These are phyloP conservation scores for Talaromyces proteolyticus DNA, from an alignment of 495 filamentous ascomycete genomes.

Conservation along the genomic window DNA sequence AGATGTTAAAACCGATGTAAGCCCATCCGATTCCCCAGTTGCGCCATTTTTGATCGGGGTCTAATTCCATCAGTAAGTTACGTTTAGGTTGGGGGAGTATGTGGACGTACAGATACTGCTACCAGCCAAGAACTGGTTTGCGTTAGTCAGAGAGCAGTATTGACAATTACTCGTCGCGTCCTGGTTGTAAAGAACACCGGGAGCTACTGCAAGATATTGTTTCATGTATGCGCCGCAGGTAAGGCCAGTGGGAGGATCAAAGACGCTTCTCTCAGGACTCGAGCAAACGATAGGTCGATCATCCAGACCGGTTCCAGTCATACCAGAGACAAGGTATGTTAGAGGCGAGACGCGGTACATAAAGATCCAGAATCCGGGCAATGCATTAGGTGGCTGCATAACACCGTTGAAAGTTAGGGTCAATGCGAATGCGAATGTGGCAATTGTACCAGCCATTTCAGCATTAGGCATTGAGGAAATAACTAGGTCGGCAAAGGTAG, in stretches of 20 bases:
- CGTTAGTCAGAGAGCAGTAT: conserved; percentile 38
- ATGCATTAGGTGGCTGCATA: conserved; percentile 41
- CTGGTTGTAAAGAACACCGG: conserved; percentile 40
- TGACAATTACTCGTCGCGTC: conserved; percentile 30
- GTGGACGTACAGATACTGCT: conserved; percentile 38
- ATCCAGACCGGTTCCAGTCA: conserved; percentile 43
- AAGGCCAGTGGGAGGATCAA: conserved; percentile 42
- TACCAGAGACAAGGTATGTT: conserved; percentile 52
- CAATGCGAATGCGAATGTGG: conserved; percentile 56
- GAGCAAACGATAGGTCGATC: conserved; percentile 36
- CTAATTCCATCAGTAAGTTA: conserved; percentile 3
- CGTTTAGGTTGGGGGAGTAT: background rate
- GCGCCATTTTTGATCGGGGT: conserved; percentile 43
- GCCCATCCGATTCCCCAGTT: conserved; percentile 51
- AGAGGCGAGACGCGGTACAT: conserved; percentile 50
- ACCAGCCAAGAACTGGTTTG: conserved; percentile 39
- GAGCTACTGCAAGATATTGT: conserved; percentile 20
- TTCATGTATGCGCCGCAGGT: conserved; percentile 44
- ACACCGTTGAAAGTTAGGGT: conserved; percentile 59
- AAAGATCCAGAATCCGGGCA: conserved; percentile 54
- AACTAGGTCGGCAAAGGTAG: conserved; percentile 58
- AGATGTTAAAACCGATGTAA: conserved; percentile 47
- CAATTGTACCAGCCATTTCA: conserved; percentile 49
- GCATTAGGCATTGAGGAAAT: conserved; percentile 45
- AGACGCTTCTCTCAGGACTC: conserved; percentile 40